A percentile compares a stretch with the other conserved stretches of the same genome.
phyloP scores from a whole-genome alignment of 306 rosid species.

The Ceratonia siliqua region DNA sequence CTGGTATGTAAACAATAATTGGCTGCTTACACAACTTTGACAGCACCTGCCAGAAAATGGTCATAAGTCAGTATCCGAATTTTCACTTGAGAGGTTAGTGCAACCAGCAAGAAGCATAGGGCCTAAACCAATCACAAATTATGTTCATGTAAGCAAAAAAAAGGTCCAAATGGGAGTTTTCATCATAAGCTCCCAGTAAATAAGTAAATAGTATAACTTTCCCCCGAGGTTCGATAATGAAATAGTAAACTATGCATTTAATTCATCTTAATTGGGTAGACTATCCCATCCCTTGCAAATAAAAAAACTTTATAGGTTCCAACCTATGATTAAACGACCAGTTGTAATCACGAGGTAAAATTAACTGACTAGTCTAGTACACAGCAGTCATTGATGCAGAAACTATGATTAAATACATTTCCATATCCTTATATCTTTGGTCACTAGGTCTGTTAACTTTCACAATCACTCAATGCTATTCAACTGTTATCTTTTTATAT shows the following conservation, averaged over 20 bases:
- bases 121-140: not conserved
- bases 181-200: not conserved
- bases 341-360: not conserved
- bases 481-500: slow-evolving; percentile 6
- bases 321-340: not conserved
- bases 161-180: not conserved
- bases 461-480: slow-evolving; percentile 9
- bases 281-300: not conserved
- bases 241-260: not conserved
- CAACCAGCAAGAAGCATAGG: not conserved
- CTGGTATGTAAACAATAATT: slow-evolving; percentile 83
- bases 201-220: not conserved
- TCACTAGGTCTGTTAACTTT: not conserved
- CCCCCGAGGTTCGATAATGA: not conserved
- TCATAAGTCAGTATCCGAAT: slow-evolving; percentile 25
- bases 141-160: not conserved
- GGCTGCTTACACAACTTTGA: slow-evolving; percentile 90
- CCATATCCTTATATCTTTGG: slow-evolving; percentile 8
- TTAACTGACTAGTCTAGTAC: slow-evolving; percentile 1
- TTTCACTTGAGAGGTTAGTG: slow-evolving; percentile 4
- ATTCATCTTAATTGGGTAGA: not conserved
- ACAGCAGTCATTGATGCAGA: slow-evolving; percentile 1
- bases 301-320: not conserved
- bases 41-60: slow-evolving; percentile 65
- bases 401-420: not conserved